These are phyloP conservation scores for Pleurotus tuber-regium DNA, from an alignment of 768 basidiomycete genomes.

Conservation along the genomic window DNA sequence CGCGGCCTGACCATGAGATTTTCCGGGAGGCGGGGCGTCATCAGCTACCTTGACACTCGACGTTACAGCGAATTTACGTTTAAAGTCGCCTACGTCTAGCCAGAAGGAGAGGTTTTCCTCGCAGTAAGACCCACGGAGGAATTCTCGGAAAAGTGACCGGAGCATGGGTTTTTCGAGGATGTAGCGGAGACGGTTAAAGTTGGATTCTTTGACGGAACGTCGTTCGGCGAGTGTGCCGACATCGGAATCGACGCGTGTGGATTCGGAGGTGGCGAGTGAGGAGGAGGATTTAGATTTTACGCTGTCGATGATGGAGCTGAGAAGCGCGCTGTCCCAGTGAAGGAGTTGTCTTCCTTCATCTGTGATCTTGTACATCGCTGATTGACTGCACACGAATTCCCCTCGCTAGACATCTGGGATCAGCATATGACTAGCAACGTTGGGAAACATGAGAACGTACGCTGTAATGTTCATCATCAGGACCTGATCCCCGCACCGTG, in stretches of 20 bases:
- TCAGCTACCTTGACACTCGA: slow-evolving; percentile 78
- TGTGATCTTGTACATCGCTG: slow-evolving; percentile 92
- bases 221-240: slow-evolving; percentile 43
- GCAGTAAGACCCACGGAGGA: slow-evolving; percentile 91
- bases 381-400: slow-evolving; percentile 95
- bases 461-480: slow-evolving; percentile 43
- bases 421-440: slow-evolving; percentile 13
- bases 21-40: slow-evolving; percentile 35
- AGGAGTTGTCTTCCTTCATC: slow-evolving; percentile 86
- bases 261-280: slow-evolving; percentile 49
- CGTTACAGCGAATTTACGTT: slow-evolving; percentile 92
- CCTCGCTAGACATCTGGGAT: slow-evolving; percentile 68
- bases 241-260: slow-evolving; percentile 22
- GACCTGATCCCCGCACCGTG: slow-evolving; percentile 36
- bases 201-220: slow-evolving; percentile 76
- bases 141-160: slow-evolving; percentile 90
- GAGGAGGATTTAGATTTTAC: slow-evolving; percentile 41
- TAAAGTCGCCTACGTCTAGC: slow-evolving; percentile 97
- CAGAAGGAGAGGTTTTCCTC: slow-evolving; percentile 98
- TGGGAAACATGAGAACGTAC: slow-evolving; percentile 38
- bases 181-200: slow-evolving; percentile 85
- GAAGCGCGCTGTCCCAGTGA: slow-evolving; percentile 79
- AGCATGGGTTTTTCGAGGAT: slow-evolving; percentile 92
- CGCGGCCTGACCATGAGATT: slow-evolving; percentile 76
- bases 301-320: slow-evolving; percentile 58